These are phyloP conservation scores for Firmiana major DNA, from an alignment of 345 rosid species.

Conservation along the genomic window DNA sequence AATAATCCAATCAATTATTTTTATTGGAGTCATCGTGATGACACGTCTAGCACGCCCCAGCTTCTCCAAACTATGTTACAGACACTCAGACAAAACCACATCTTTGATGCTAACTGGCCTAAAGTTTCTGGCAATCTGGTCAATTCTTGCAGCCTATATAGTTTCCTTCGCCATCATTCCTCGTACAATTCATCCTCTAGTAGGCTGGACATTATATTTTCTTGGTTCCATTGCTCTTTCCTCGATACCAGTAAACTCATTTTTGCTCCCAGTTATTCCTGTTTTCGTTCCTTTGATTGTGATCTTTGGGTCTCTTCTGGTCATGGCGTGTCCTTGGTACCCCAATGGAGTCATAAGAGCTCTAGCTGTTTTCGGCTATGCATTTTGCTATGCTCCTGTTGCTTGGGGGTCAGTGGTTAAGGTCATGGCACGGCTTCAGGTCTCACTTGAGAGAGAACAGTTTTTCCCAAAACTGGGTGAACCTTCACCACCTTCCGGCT, in stretches of 20 bases:
- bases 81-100: conserved; percentile 55
- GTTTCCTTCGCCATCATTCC: conserved; percentile 79
- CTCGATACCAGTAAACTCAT: conserved; percentile 55
- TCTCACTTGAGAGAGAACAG: conserved; percentile 66
- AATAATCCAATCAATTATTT: conserved; percentile 53
- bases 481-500: conserved; percentile 34
- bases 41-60: conserved; percentile 64
- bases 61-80: conserved; percentile 74
- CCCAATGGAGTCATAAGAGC: conserved; percentile 65
- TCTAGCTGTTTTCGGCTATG: conserved; percentile 62
- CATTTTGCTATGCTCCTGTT: conserved; percentile 75
- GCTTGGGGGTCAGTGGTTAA: conserved; percentile 53
- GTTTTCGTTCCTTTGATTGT: conserved; percentile 64
- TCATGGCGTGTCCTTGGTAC: conserved; percentile 84
- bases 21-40: conserved; percentile 55
- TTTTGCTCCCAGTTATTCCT: conserved; percentile 55
- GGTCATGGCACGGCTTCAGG: conserved; percentile 60
- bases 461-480: conserved; percentile 67
- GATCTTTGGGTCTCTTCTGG: conserved; percentile 63
- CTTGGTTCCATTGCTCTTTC: conserved; percentile 63
- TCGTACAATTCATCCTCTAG: conserved; percentile 69
- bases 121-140: conserved; percentile 59
- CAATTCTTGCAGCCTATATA: conserved; percentile 69
- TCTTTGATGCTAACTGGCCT: conserved; percentile 48
- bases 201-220: conserved; percentile 82